Evolutionary conservation across 768 basidiomycete genomes (phyloP).

Genomic region (Chiua virens): DNA sequence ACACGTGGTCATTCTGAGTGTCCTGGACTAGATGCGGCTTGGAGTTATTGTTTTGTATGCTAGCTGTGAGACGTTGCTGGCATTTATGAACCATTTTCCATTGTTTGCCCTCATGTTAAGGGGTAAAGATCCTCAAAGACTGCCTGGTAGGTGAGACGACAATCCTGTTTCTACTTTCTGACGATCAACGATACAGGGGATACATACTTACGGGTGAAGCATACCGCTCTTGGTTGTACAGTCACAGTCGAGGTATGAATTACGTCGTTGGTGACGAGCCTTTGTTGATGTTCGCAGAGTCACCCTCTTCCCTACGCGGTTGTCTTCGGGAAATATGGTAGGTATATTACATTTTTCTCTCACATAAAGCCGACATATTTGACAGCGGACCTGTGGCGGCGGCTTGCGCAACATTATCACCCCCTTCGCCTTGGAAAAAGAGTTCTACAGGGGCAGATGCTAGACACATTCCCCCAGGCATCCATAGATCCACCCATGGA

Average conservation of each 20-base stretch:
- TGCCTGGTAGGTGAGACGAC: conserved; percentile 59
- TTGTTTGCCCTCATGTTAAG: conserved; percentile 85
- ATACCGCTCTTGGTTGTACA: conserved; percentile 22
- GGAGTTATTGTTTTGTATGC: conserved; percentile 60
- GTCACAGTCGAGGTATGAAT: conserved; percentile 21
- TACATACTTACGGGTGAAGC: conserved; percentile 27
- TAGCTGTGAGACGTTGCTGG: conserved; percentile 60
- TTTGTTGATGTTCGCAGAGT: conserved; percentile 38
- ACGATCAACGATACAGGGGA: conserved; percentile 20
- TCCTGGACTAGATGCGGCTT: conserved; percentile 45
- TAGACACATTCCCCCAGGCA: conserved; percentile 46
- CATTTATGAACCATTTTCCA: conserved; percentile 90
- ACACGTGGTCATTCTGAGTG: not conserved
- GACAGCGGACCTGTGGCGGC: conserved; percentile 49
- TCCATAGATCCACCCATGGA: conserved; percentile 2
- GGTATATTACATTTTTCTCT: conserved; percentile 6
- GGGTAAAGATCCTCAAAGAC: conserved; percentile 75
- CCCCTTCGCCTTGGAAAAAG: conserved; percentile 52
- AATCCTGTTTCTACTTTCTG: not conserved
- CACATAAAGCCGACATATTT: not conserved
- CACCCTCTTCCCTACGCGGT: conserved; percentile 49
- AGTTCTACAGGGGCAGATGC: conserved; percentile 47
- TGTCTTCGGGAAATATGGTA: conserved; percentile 62
- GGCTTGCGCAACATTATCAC: conserved; percentile 55
- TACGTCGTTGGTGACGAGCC: not conserved